Conservation (phyloP, 2,329 filamentous ascomycete genomes). For the Ceratocystis huliohia region DNA sequence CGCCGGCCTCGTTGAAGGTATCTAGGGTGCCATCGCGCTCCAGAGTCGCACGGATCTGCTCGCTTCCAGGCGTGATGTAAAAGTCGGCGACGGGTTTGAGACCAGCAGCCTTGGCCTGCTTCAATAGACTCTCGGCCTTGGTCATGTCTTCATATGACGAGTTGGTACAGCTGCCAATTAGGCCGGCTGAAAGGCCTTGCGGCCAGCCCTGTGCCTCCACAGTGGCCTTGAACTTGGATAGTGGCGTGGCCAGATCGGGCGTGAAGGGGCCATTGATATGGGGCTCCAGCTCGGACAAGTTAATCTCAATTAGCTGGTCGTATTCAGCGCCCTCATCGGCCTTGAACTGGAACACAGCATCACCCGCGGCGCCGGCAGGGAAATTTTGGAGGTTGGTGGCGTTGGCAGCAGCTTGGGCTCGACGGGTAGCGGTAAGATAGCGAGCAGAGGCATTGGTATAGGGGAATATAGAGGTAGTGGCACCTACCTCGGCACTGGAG, state of each 20-base stretch:
- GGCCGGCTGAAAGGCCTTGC: conserved; percentile 73
- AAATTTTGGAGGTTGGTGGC: conserved; percentile 49
- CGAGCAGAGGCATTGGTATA: conserved; percentile 73
- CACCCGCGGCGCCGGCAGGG: conserved; percentile 34
- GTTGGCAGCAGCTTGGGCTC: conserved; percentile 49
- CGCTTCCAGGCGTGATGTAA: conserved; percentile 91
- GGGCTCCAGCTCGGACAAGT: conserved; percentile 81
- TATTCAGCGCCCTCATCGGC: conserved; percentile 77
- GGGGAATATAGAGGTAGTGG: conserved; percentile 91
- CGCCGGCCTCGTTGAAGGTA: conserved; percentile 76
- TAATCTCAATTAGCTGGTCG: conserved; percentile 80
- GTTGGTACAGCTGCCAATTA: conserved; percentile 98
- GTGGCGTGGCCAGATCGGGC: conserved; percentile 81
- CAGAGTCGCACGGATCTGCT: conserved; percentile 90
- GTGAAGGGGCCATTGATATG: conserved; percentile 97
- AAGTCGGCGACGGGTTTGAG: conserved; percentile 82
- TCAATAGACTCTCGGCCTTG: conserved; percentile 79
- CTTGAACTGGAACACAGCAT: conserved; percentile 50
- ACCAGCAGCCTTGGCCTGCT: conserved; percentile 80
- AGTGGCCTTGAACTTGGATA: conserved; percentile 77
- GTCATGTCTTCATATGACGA: conserved; percentile 99
- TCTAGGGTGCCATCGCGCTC: conserved; percentile 77
- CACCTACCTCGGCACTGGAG: conserved; percentile 60
- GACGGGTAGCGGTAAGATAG: conserved; percentile 74
- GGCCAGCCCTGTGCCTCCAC: conserved; percentile 84